These are phyloP conservation scores for Starmerella bacillaris DNA, from an alignment of 805 yeast species.

Conservation along the genomic window DNA sequence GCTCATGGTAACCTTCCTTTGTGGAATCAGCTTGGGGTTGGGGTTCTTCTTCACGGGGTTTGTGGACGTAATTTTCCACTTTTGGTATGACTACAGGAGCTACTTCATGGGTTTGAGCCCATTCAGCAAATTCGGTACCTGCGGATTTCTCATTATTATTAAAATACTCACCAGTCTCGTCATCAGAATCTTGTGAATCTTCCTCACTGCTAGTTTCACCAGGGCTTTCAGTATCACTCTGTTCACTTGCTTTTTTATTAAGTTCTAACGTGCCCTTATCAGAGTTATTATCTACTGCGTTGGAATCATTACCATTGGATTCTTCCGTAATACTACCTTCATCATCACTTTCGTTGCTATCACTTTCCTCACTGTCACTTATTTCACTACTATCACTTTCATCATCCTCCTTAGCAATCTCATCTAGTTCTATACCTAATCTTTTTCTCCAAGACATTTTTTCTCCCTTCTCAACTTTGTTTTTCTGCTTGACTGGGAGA, in stretches of 20 bases:
- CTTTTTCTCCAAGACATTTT: no score
- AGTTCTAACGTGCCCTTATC: no score
- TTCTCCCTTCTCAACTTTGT: no score
- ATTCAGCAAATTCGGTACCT: slow-evolving; percentile 58
- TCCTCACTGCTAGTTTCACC: slow-evolving; percentile 27
- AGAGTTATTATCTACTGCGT: no score
- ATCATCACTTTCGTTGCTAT: background rate
- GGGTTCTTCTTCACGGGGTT: slow-evolving; percentile 45
- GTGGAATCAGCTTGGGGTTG: slow-evolving; percentile 58
- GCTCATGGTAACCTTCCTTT: slow-evolving; percentile 8
- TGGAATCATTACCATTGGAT: no score
- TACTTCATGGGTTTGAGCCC: slow-evolving; percentile 59
- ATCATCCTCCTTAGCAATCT: no score
- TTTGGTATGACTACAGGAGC: slow-evolving; percentile 35
- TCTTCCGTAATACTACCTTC: no score
- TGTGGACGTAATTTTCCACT: slow-evolving; percentile 33
- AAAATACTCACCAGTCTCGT: slow-evolving; percentile 22
- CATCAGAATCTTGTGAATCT: slow-evolving; percentile 23
- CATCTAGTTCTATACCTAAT: no score
- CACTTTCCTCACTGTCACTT: background rate
- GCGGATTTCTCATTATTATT: slow-evolving; percentile 21
- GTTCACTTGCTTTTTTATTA: slow-evolving; percentile 1
- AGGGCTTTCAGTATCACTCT: background rate
- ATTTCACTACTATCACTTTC: no score
- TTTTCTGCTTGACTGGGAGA: no score